Evolutionary conservation across 1,284 basidiomycete species (phyloP), one percentile per base, ranked within the genome.

Genomic region (Exobasidium cylindrosporum): DNA sequence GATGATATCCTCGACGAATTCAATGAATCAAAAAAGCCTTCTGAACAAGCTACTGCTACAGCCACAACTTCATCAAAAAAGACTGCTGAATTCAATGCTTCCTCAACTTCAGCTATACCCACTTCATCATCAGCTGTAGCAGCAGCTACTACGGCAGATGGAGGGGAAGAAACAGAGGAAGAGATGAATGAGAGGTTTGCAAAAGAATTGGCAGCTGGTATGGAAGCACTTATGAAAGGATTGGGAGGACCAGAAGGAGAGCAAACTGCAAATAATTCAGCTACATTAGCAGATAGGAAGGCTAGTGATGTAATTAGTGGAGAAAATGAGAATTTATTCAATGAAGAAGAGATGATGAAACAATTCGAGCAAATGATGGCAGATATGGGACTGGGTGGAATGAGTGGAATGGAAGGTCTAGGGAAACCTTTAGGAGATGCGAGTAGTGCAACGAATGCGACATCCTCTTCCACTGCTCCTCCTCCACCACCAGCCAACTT

Each of bases 181-280:
- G 66, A 67, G 46, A 64, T 77, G 6, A 69, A 68, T 13, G 62
- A 76, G 45, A 77, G 87, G 57, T 91, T 92, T 73, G 86, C 88
- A 46, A 83, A 84, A 45, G 87, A 90, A 74, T 83, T 96, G 49
- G 86, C 88, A 4, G 84, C 85, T 74, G 89, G 87, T 31, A 95
- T 97, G 92, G 90, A 92, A 77, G 83, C 83, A n/a, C 84, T 96
- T 50, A 86, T 96, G 83, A 84, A 84, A 23, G 88, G 87, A 73
- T 83, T 95, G 7, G 82, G 67, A 58, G 26, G 3, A 21, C 47
- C 47, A 24, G 60, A 65, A 43, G 28, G 62, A 24, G 60, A 69
- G 24, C 46, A 60, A 14, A 53, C 45, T 31, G 52, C 32, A 5
- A 40, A 45, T 2, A 54, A 52, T n/a, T 52, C 61, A 2, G 63